These are phyloP conservation scores for Colletotrichum tropicicola DNA, from an alignment of 2,329 filamentous ascomycete species.

Conservation along the genomic window DNA sequence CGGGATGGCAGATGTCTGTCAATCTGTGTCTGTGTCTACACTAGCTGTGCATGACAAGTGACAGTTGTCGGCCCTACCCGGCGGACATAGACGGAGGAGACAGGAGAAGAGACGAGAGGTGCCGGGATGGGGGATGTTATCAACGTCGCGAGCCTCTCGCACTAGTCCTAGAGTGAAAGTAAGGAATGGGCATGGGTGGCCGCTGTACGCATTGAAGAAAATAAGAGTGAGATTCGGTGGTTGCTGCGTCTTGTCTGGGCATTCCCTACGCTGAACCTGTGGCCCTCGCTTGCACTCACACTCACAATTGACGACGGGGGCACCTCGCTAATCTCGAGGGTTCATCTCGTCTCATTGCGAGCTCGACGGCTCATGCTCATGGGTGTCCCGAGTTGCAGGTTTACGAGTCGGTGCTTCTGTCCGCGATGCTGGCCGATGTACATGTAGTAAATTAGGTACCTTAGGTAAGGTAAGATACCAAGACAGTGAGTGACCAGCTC, in stretches of 20 bases:
- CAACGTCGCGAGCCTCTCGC: no score
- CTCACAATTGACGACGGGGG: constrained; percentile 6
- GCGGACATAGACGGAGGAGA: background rate
- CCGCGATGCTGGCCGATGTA: no score
- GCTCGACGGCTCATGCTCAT: no score
- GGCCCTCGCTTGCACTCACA: background rate
- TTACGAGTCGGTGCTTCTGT: no score
- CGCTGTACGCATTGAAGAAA: background rate
- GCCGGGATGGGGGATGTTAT: background rate
- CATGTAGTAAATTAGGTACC: no score
- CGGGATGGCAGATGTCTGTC: background rate
- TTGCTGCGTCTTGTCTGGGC: background rate
- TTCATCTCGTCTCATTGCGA: constrained; percentile 7
- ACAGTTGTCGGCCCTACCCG: background rate
- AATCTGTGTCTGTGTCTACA: no score
- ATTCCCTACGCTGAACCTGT: background rate
- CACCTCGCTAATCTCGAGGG: constrained; percentile 10
- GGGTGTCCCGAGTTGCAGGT: no score
- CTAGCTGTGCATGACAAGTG: background rate
- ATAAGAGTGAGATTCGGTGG: background rate
- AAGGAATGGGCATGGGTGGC: no score
- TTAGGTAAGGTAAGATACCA: no score
- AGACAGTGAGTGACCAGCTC: no score
- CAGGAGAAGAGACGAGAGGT: background rate
- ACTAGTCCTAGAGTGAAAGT: no score